Base-by-base conservation (phyloP, 2,329 filamentous ascomycete genomes). In the Neofusicoccum sp. region DNA sequence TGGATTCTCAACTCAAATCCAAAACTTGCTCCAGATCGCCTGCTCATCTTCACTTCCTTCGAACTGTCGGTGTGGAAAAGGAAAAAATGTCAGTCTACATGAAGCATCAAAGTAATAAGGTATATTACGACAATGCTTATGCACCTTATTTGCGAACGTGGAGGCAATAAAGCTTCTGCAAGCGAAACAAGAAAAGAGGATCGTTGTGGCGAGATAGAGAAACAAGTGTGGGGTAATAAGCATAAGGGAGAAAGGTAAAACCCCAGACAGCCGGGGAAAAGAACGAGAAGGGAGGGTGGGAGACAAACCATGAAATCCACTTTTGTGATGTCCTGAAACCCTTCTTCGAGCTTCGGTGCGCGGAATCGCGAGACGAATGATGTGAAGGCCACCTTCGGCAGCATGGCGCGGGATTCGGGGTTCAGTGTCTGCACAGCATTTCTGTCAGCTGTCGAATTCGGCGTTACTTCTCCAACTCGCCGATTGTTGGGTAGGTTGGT, bases 311-410 rank as follows among this genome's bases (percentile, higher is more conserved):
- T 77, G 71, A 99, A 99, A 36, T 90, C 85, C 0, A 96, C 80
- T 61, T 87, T 85, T 1, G 85, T 81, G 39, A 99, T 85, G 68
- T 97, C 92, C 66, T 89, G 80, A 70, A 97, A 97, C 0, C 94
- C 94, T 77, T 99, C 95, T 11, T 85, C 83, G 1, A 84, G 64
- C 43, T 83, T 84, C 0, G 94, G 95, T 67, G 89, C 84, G 67
- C 87, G 87, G 77, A 91, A 95, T 60, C 91, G 85, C 7, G 87
- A 85, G 14, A 82, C 80, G 72, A 92, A 99, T 11, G 87, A 85
- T 29, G 83, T 87, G 74, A 97, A 98, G 0, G 95, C 94, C 66
- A 95, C 81, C 48, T 85, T 86, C 0, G 94, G 93, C 4, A 99
- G 82, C 1, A 86, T 83, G 0, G 83, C 79, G 66, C 95, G 85